Conservation (phyloP, 139 green algal genomes). For the Closterium sp. region DNA sequence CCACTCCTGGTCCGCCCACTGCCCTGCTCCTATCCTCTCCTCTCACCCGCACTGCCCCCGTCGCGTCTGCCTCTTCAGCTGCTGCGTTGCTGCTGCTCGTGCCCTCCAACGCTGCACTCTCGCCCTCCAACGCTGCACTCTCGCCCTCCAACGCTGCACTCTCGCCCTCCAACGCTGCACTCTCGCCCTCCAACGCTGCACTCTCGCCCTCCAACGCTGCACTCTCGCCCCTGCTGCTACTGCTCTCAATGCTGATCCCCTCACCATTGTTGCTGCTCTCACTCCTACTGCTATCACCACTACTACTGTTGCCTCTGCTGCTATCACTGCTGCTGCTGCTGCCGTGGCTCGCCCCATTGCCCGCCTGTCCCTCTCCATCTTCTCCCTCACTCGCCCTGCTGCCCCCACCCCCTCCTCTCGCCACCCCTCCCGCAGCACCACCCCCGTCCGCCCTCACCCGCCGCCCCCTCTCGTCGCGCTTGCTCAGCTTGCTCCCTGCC, state of each 20-base stretch:
- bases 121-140: background rate
- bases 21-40: background rate
- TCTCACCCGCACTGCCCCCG: background rate
- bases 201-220: background rate
- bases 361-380: background rate
- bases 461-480: background rate
- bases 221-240: background rate
- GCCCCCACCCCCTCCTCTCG: background rate
- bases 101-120: background rate
- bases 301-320: background rate
- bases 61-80: background rate
- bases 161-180: background rate
- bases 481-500: background rate
- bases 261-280: background rate
- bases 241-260: background rate
- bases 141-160: background rate
- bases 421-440: background rate
- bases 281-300: background rate
- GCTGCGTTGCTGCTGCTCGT: background rate
- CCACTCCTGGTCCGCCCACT: background rate
- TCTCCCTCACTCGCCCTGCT: background rate
- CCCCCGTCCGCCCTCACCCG: background rate
- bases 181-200: background rate
- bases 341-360: background rate
- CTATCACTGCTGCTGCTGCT: background rate